Evolutionary conservation across 345 rosid species (phyloP).

Genomic region (Acer saccharum): DNA sequence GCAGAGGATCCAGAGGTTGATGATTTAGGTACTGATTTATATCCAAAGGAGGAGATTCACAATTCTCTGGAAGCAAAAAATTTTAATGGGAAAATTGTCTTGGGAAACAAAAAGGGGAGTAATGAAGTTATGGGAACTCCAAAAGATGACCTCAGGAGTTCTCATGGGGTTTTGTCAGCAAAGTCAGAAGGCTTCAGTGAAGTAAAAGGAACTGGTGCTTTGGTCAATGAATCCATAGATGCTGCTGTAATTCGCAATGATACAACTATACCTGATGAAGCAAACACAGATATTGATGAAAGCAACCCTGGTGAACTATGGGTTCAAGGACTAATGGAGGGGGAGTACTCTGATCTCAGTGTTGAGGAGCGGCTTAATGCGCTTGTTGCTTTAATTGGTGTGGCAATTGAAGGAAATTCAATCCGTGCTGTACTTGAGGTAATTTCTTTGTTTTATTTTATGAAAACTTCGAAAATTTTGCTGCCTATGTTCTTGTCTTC

Average conservation of each 20-base stretch:
- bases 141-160: slow-evolving; percentile 30
- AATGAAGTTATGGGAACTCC: slow-evolving; percentile 31
- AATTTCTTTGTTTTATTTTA: slow-evolving; percentile 13
- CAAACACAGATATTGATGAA: slow-evolving; percentile 60
- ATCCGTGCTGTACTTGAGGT: slow-evolving; percentile 74
- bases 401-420: slow-evolving; percentile 80
- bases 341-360: slow-evolving; percentile 72
- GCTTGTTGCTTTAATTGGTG: slow-evolving; percentile 69
- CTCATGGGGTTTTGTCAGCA: slow-evolving; percentile 31
- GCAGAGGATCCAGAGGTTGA: slow-evolving; percentile 79
- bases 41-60: slow-evolving; percentile 39
- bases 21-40: slow-evolving; percentile 52
- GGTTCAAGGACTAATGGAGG: slow-evolving; percentile 87
- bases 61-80: slow-evolving; percentile 30
- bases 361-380: slow-evolving; percentile 84
- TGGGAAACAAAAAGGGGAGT: slow-evolving; percentile 43
- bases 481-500: slow-evolving; percentile 5
- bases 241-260: slow-evolving; percentile 28
- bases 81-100: slow-evolving; percentile 20
- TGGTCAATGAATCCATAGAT: slow-evolving; percentile 24
- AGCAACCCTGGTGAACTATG: slow-evolving; percentile 72
- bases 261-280: slow-evolving; percentile 30
- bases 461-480: background rate
- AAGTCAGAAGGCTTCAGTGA: slow-evolving; percentile 31
- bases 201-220: slow-evolving; percentile 28